These are phyloP conservation scores for Vaccinium macrocarpon DNA, from an alignment of 148 eudicot species.

Conservation along the genomic window DNA sequence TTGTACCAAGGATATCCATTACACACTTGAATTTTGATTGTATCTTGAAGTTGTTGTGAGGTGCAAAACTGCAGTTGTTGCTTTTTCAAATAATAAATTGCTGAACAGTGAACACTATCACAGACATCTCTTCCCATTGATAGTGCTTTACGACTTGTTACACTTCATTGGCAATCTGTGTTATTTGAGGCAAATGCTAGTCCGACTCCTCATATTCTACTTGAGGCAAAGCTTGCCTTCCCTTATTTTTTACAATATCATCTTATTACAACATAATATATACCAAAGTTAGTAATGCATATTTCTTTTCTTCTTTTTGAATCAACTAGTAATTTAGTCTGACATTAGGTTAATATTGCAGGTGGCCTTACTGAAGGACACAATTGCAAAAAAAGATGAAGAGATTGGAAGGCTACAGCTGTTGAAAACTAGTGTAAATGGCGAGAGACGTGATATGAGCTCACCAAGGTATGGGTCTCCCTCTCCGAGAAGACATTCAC, in stretches of 20 bases:
- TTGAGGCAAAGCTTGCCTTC: not conserved
- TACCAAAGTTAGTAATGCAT: not conserved
- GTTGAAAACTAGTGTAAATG: slow-evolving; percentile 40
- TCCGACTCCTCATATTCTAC: not conserved
- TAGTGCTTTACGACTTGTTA: not conserved
- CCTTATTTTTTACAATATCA: not conserved
- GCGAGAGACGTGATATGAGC: slow-evolving; percentile 42
- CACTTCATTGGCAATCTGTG: not conserved
- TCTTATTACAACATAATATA: not conserved
- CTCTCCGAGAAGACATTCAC: slow-evolving; percentile 72
- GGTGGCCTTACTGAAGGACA: slow-evolving; percentile 71
- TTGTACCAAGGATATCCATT: not conserved
- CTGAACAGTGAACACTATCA: not conserved
- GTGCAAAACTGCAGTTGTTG: not conserved
- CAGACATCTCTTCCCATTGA: not conserved
- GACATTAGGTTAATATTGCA: slow-evolving; percentile 22
- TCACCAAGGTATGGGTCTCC: slow-evolving; percentile 38
- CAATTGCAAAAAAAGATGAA: slow-evolving; percentile 71
- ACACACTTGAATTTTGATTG: not conserved
- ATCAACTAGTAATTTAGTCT: not conserved
- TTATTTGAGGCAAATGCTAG: not conserved
- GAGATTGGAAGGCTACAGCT: slow-evolving; percentile 62
- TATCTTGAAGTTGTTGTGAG: not conserved
- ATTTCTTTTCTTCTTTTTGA: not conserved
- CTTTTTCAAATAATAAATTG: not conserved